Conservation (phyloP, 441 rosid genomes). For the Jatropha multifida region DNA sequence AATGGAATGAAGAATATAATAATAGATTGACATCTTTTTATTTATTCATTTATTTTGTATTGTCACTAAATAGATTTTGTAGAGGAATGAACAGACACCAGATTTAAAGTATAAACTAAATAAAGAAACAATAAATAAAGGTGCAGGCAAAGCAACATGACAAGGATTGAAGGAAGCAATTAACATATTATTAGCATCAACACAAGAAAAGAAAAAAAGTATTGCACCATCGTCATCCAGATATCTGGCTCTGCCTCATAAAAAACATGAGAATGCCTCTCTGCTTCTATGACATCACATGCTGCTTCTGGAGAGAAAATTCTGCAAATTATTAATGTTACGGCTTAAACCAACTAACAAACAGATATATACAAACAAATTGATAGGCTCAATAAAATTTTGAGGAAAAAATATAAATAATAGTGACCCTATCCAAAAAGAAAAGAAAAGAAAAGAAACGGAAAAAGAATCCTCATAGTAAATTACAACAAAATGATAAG, state of each 20-base stretch:
- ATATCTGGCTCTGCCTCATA: constrained; percentile 89
- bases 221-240: constrained; percentile 92
- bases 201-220: constrained; percentile 4
- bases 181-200: not conserved
- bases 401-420: not conserved
- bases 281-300: constrained; percentile 94
- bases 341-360: constrained; percentile 31
- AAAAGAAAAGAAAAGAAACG: too few species aligned
- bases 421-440: not conserved
- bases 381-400: not conserved
- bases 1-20: not conserved
- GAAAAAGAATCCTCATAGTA: not conserved
- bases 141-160: not conserved
- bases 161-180: not conserved
- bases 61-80: not conserved
- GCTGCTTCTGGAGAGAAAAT: constrained; percentile 94
- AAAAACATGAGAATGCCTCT: constrained; percentile 88
- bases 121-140: not conserved
- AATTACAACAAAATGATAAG: not conserved
- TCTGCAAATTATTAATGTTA: constrained; percentile 41
- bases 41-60: not conserved
- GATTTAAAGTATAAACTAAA: not conserved
- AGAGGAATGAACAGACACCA: not conserved
- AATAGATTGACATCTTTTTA: not conserved
- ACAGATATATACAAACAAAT: constrained; percentile 49